phyloP scores from a whole-genome alignment of 208 protist species.

The Leishmania braziliensis region DNA sequence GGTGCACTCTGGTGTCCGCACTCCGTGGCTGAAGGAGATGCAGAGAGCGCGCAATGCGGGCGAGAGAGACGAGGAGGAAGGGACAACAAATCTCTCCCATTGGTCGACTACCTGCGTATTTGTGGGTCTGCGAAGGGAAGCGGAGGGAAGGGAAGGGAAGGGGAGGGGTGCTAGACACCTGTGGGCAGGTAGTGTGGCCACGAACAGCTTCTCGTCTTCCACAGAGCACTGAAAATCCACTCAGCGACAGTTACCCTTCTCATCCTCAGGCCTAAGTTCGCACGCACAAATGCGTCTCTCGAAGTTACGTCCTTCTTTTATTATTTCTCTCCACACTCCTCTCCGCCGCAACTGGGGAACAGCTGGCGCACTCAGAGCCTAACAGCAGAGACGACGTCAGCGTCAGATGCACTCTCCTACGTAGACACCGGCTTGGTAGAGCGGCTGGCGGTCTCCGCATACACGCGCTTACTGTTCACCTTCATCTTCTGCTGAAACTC shows the following conservation, averaged over 20 bases:
- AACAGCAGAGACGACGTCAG: neutral
- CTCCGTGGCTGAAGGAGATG: neutral
- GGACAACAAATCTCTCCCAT: neutral
- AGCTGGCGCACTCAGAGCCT: neutral
- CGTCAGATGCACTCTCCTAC: conserved; percentile 2
- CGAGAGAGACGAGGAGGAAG: neutral
- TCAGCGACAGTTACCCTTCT: neutral
- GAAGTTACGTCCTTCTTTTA: neutral
- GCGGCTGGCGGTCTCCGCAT: conserved; percentile 43
- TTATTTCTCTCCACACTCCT: neutral
- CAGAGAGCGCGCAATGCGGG: neutral
- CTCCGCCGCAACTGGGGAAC: neutral
- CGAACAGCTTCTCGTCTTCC: neutral
- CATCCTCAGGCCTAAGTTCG: neutral
- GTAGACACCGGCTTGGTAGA: conserved; percentile 22
- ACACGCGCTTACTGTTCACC: conserved; percentile 61
- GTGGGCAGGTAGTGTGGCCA: neutral
- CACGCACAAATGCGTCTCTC: neutral
- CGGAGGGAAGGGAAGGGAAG: neutral
- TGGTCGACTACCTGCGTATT: neutral
- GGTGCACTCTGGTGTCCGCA: neutral
- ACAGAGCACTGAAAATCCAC: neutral
- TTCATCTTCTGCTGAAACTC: conserved; percentile 76
- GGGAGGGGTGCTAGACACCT: conserved; percentile 1
- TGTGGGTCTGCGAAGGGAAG: neutral